Evolutionary conservation across 148 eudicot species (phyloP).

Genomic region (Diospyros lotus): DNA sequence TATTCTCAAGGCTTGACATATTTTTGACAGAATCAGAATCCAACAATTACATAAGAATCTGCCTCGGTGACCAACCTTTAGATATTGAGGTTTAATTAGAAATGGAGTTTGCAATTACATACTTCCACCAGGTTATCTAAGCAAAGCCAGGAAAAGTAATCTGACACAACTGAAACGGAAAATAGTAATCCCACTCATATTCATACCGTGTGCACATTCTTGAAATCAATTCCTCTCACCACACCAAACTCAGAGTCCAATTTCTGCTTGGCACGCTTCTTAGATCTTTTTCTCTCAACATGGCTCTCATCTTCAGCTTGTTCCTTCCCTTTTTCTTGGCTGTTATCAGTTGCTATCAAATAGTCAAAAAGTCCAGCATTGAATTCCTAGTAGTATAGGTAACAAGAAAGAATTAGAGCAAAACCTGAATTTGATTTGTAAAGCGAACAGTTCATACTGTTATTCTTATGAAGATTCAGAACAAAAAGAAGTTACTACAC

Average conservation of each 20-base stretch:
- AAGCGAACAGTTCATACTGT: background rate
- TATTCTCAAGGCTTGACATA: too few species aligned
- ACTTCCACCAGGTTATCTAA: background rate
- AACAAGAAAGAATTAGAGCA: conserved; percentile 6
- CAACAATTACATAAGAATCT: background rate
- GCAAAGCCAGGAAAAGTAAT: background rate
- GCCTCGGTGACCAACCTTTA: background rate
- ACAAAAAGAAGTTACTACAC: background rate
- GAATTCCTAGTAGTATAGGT: conserved; percentile 50
- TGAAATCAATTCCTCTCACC: conserved; percentile 95
- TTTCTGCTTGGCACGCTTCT: conserved; percentile 49
- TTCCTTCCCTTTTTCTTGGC: conserved; percentile 48
- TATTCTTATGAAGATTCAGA: background rate
- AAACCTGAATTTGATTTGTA: background rate
- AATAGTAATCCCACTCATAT: too few species aligned
- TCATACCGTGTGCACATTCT: conserved; percentile 84
- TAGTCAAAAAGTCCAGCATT: conserved; percentile 95
- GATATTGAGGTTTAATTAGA: background rate
- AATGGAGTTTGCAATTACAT: background rate
- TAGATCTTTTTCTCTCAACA: conserved; percentile 45
- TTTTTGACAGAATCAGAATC: background rate
- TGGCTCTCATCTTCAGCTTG: conserved; percentile 41
- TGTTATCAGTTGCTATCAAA: conserved; percentile 80
- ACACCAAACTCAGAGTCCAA: conserved; percentile 92
- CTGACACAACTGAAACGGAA: background rate